These are phyloP conservation scores for Arthrobotrys pseudoclavata DNA, from an alignment of 2,329 filamentous ascomycete genomes.

Conservation along the genomic window DNA sequence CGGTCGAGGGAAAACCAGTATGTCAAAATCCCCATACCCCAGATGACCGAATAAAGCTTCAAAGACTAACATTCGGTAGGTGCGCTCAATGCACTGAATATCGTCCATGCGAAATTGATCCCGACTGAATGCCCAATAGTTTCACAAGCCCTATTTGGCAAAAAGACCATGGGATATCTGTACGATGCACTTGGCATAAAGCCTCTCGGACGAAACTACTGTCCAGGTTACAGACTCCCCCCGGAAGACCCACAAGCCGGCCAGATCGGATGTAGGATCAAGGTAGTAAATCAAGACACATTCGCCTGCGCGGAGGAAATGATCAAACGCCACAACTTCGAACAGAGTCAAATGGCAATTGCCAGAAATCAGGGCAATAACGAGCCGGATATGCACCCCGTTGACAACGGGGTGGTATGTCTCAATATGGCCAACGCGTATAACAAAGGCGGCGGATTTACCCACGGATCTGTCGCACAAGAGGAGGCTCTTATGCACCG, in stretches of 20 bases:
- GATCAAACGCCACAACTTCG: conserved; percentile 61
- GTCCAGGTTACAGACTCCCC: conserved; percentile 67
- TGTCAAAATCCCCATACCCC: neutral
- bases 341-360: conserved; percentile 63
- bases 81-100: neutral
- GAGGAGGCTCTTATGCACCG: conserved; percentile 77
- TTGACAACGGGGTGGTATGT: conserved; percentile 69
- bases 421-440: conserved; percentile 76
- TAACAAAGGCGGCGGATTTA: conserved; percentile 75
- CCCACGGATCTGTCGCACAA: conserved; percentile 74
- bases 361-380: conserved; percentile 44
- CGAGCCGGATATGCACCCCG: conserved; percentile 63
- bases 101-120: conserved; percentile 1
- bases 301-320: conserved; percentile 72
- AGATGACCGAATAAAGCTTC: neutral
- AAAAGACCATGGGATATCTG: conserved; percentile 38
- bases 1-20: conserved; percentile 7
- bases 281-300: conserved; percentile 72
- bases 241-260: conserved; percentile 63
- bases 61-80: conserved; percentile 28
- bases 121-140: conserved; percentile 16
- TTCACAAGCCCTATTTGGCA: conserved; percentile 28
- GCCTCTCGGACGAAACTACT: conserved; percentile 67
- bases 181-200: conserved; percentile 52
- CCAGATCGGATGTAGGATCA: conserved; percentile 66